phyloP scores from a whole-genome alignment of 2,329 filamentous ascomycete genomes.

The Endocalyx cinctus region DNA sequence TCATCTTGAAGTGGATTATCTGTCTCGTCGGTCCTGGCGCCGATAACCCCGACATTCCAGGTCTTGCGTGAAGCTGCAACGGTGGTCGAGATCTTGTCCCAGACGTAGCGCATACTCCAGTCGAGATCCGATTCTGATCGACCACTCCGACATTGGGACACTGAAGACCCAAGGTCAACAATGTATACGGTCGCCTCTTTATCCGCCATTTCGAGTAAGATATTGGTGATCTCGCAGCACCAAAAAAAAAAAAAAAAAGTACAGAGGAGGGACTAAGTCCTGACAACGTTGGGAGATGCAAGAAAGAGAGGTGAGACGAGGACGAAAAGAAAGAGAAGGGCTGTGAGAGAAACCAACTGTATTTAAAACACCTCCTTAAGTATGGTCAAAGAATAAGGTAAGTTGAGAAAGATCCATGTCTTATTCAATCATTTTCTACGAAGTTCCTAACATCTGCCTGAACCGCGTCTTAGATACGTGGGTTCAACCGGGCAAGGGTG shows the following conservation, averaged over 20 bases:
- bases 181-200: constrained; percentile 95
- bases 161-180: constrained; percentile 81
- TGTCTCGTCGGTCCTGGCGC: constrained; percentile 75
- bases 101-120: constrained; percentile 86
- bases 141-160: constrained; percentile 67
- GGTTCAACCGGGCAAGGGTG: constrained; percentile 1
- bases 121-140: constrained; percentile 78
- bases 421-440: too few relatives aligned
- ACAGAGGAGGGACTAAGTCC: neutral
- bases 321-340: constrained; percentile 1
- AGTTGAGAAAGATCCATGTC: too few relatives aligned
- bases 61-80: constrained; percentile 67
- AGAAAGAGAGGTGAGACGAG: too few relatives aligned
- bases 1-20: constrained; percentile 63
- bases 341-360: neutral
- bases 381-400: too few relatives aligned
- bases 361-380: too few relatives aligned
- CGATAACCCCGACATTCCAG: constrained; percentile 72
- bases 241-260: constrained; percentile 2
- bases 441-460: constrained; percentile 11
- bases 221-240: constrained; percentile 1
- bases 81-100: constrained; percentile 82
- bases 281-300: too few relatives aligned
- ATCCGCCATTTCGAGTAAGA: constrained; percentile 64
- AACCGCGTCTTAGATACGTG: constrained; percentile 11